Percentiles rank a stretch among this genome's conserved stretches.
Evolutionary conservation across 208 protist species (phyloP).

Genomic region (Pavlovales sp.): DNA sequence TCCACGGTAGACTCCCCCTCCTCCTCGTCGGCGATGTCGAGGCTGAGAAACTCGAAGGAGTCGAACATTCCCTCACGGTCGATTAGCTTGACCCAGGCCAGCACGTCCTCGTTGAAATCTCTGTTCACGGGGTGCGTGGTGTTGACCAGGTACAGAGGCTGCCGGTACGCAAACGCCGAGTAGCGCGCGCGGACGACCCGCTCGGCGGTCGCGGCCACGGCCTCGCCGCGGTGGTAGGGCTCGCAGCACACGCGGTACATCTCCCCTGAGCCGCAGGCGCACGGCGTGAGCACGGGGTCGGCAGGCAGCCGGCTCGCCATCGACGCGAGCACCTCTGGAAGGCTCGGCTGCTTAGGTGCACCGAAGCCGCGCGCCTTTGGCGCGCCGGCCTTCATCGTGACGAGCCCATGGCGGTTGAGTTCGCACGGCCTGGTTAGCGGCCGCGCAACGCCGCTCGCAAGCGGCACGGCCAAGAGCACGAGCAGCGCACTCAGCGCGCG

Average conservation of each 20-base stretch:
- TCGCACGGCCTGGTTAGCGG: no score
- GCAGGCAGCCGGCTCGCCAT: no score
- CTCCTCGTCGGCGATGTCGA: neutral
- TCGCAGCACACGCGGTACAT: neutral
- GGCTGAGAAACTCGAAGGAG: neutral
- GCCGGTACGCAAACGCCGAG: slow-evolving; percentile 6
- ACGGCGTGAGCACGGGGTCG: neutral
- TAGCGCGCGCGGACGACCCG: neutral
- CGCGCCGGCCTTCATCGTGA: no score
- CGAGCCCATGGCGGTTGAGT: no score
- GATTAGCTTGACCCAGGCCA: neutral
- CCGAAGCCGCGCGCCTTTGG: no score
- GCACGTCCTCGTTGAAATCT: neutral
- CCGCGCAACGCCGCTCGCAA: no score
- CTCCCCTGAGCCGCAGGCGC: neutral
- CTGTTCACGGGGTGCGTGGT: neutral
- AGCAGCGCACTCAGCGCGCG: no score
- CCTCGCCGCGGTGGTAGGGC: neutral
- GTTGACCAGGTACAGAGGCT: neutral
- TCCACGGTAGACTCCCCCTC: neutral
- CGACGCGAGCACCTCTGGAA: no score
- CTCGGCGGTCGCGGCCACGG: neutral
- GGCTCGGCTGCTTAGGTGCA: no score
- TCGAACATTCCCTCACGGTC: slow-evolving; percentile 8
- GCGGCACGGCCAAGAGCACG: no score